Percentiles rank a stretch among this genome's conserved stretches.
Evolutionary conservation across 805 yeast genomes (phyloP).

Genomic region (Dipodascus albidus): DNA sequence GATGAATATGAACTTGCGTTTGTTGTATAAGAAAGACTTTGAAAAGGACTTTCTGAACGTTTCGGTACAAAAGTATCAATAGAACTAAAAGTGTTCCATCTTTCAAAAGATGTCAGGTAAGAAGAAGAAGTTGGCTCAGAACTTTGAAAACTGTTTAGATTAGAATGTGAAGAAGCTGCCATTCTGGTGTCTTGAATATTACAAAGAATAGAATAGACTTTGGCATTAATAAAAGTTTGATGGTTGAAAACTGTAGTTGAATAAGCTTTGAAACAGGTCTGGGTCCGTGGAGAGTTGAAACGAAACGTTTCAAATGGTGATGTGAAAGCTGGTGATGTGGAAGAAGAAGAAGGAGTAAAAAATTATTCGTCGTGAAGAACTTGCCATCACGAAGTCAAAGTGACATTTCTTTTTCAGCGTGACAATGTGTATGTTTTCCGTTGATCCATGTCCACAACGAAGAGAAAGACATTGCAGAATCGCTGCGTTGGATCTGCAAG

Average conservation of each 20-base stretch:
- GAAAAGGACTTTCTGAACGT: no score
- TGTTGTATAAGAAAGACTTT: no score
- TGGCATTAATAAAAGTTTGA: background rate
- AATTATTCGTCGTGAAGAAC: no score
- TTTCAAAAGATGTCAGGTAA: no score
- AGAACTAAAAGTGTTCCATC: no score
- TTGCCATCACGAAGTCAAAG: background rate
- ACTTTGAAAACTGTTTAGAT: background rate
- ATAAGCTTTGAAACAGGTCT: background rate
- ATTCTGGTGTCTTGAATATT: background rate
- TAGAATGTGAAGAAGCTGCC: background rate
- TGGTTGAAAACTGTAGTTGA: background rate
- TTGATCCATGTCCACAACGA: background rate
- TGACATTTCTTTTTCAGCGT: background rate
- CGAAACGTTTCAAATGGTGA: background rate
- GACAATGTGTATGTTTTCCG: background rate
- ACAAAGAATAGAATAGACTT: background rate
- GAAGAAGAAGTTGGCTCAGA: no score
- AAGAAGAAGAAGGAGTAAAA: background rate
- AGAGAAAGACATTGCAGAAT: background rate
- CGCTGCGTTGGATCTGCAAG: background rate
- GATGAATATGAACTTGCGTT: no score
- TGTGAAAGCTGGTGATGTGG: background rate
- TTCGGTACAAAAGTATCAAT: no score
- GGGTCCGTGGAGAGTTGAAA: background rate